phyloP scores from a whole-genome alignment of 1,284 basidiomycete species.

The Leccinum fuscescens region DNA sequence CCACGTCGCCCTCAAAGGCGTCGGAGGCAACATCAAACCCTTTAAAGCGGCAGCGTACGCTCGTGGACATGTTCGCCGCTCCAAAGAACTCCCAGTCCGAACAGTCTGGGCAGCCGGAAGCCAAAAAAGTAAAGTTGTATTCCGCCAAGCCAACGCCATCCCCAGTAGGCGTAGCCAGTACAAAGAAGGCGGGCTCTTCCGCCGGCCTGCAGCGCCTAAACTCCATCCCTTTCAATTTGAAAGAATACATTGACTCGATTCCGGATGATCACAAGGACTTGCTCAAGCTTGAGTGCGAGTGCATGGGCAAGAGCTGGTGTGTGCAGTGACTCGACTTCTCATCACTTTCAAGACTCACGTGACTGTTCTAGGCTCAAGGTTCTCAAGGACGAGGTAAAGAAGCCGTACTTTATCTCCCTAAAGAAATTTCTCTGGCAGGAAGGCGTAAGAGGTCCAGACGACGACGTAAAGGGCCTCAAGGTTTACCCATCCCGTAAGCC shows the following conservation, averaged over 20 bases:
- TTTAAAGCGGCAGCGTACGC: slow-evolving; percentile 62
- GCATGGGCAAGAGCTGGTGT: slow-evolving; percentile 73
- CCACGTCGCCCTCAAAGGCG: slow-evolving; percentile 14
- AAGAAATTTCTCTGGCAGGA: slow-evolving; percentile 70
- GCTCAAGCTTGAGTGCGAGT: slow-evolving; percentile 65
- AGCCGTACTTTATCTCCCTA: slow-evolving; percentile 71
- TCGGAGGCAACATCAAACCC: slow-evolving; percentile 27
- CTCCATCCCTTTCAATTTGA: slow-evolving; percentile 66
- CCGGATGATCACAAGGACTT: slow-evolving; percentile 57
- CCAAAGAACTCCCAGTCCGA: slow-evolving; percentile 38
- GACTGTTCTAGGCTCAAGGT: slow-evolving; percentile 58
- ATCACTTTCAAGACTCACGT: slow-evolving; percentile 1
- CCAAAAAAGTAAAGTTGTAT: slow-evolving; percentile 44
- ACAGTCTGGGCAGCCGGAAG: slow-evolving; percentile 28
- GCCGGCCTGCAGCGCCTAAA: slow-evolving; percentile 50
- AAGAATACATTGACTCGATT: slow-evolving; percentile 52
- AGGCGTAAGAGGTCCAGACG: slow-evolving; percentile 57
- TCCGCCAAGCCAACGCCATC: slow-evolving; percentile 4
- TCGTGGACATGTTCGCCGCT: slow-evolving; percentile 59
- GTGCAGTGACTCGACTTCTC: slow-evolving; percentile 21
- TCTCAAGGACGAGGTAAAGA: slow-evolving; percentile 68
- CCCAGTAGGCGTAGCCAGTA: slow-evolving; percentile 18
- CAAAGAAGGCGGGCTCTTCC: slow-evolving; percentile 15
- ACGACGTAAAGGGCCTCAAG: slow-evolving; percentile 43
- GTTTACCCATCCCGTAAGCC: slow-evolving; percentile 66